Conservation (phyloP, 2,329 filamentous ascomycete genomes). For the Colletotrichum somersetense region DNA sequence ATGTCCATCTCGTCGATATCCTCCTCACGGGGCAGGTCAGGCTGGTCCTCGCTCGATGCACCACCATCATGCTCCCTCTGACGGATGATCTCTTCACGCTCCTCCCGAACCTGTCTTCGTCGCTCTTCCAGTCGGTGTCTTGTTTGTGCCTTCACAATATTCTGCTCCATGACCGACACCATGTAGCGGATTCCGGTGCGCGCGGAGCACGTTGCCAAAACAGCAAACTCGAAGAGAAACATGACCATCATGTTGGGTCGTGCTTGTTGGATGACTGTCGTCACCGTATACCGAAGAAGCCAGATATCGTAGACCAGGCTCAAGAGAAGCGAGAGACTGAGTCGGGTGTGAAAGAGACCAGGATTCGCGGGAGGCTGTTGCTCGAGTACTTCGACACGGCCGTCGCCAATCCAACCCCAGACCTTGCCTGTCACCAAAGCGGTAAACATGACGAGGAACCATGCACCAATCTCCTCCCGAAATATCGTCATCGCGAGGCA, state of each 20-base stretch:
- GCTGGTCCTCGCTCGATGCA: constrained; percentile 58
- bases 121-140: constrained; percentile 75
- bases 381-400: constrained; percentile 92
- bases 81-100: constrained; percentile 65
- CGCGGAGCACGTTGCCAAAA: constrained; percentile 82
- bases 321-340: constrained; percentile 82
- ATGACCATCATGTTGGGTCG: constrained; percentile 99
- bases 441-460: constrained; percentile 97
- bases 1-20: constrained; percentile 94
- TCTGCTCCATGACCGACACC: constrained; percentile 82
- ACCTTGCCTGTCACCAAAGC: constrained; percentile 93
- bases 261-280: constrained; percentile 86
- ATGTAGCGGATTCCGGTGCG: constrained; percentile 85
- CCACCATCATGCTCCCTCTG: constrained; percentile 62
- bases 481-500: constrained; percentile 99
- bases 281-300: constrained; percentile 85
- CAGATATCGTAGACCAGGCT: constrained; percentile 84
- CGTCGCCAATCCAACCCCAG: constrained; percentile 98
- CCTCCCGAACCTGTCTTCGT: constrained; percentile 74
- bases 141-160: constrained; percentile 81
- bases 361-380: constrained; percentile 95
- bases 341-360: constrained; percentile 84
- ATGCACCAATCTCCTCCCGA: constrained; percentile 91
- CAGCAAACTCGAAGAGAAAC: constrained; percentile 98
- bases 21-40: constrained; percentile 72